Percentiles rank a stretch among this genome's conserved stretches.
These are phyloP conservation scores for Xylariaceae sp. DNA, from an alignment of 2,329 filamentous ascomycete species.

Conservation along the genomic window DNA sequence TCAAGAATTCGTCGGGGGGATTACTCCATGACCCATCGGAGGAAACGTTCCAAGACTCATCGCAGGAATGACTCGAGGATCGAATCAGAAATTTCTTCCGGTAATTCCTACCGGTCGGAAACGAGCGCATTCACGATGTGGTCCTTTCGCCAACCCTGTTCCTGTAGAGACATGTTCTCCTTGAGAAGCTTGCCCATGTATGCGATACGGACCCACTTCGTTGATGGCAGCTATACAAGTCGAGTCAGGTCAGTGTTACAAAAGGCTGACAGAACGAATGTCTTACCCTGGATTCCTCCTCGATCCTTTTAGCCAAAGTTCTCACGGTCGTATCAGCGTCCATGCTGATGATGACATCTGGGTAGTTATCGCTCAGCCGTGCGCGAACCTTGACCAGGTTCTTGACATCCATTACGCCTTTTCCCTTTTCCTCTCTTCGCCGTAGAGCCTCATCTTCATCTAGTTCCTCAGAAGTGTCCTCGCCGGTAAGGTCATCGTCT, in stretches of 20 bases:
- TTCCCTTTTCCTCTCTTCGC: constrained; percentile 55
- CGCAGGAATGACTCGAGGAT: no score
- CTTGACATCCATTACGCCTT: constrained; percentile 47
- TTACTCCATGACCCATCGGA: not conserved
- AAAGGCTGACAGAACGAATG: constrained; percentile 3
- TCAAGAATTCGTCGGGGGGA: no score
- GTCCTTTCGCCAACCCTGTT: constrained; percentile 70
- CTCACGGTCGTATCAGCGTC: constrained; percentile 59
- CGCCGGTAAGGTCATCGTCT: constrained; percentile 28
- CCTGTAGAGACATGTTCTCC: constrained; percentile 58
- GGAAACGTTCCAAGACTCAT: constrained; percentile 1
- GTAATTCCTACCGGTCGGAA: constrained; percentile 41
- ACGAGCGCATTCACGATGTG: constrained; percentile 75
- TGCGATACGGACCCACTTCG: constrained; percentile 61
- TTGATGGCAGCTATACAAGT: constrained; percentile 47
- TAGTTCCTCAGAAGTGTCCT: constrained; percentile 26
- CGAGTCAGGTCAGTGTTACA: constrained; percentile 1
- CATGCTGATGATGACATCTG: constrained; percentile 57
- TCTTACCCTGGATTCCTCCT: constrained; percentile 59
- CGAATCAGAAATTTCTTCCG: constrained; percentile 4
- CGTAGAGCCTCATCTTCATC: constrained; percentile 36
- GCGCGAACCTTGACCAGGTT: constrained; percentile 55
- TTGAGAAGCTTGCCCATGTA: constrained; percentile 79
- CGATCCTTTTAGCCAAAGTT: constrained; percentile 56
- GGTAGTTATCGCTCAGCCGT: constrained; percentile 60